phyloP scores from a whole-genome alignment of 257 asterid species.

The Penstemon eatonii region DNA sequence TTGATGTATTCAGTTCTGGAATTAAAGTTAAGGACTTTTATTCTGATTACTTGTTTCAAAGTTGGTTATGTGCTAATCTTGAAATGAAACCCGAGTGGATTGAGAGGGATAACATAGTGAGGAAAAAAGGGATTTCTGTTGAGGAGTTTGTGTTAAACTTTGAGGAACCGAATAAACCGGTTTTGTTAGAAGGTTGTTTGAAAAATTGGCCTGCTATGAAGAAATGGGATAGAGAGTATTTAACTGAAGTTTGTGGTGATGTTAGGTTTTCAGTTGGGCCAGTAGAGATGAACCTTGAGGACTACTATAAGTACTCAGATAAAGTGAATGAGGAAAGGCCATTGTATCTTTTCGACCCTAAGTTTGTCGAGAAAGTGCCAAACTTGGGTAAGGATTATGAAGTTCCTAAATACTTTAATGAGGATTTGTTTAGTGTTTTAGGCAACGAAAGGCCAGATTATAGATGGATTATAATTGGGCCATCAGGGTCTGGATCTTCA shows the following conservation, averaged over 20 bases:
- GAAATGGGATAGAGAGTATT: constrained; percentile 81
- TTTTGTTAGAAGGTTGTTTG: constrained; percentile 83
- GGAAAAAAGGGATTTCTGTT: constrained; percentile 69
- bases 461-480: constrained; percentile 94
- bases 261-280: constrained; percentile 74
- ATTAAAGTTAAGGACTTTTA: constrained; percentile 75
- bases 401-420: constrained; percentile 70
- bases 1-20: constrained; percentile 32
- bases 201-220: constrained; percentile 66
- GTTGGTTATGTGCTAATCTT: constrained; percentile 98
- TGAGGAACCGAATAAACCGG: constrained; percentile 88
- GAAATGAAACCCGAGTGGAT: constrained; percentile 97
- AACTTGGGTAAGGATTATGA: constrained; percentile 69
- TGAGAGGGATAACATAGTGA: constrained; percentile 72
- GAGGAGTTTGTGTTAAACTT: constrained; percentile 67
- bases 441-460: constrained; percentile 87
- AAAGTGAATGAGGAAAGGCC: constrained; percentile 88
- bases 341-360: constrained; percentile 88
- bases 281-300: constrained; percentile 74
- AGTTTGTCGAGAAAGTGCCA: constrained; percentile 74
- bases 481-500: constrained; percentile 97
- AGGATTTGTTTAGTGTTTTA: constrained; percentile 87
- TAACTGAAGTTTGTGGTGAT: constrained; percentile 58
- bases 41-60: constrained; percentile 95
- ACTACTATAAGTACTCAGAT: constrained; percentile 73